Conservation (phyloP, 805 yeast genomes). For the Suhomyces sp. region DNA sequence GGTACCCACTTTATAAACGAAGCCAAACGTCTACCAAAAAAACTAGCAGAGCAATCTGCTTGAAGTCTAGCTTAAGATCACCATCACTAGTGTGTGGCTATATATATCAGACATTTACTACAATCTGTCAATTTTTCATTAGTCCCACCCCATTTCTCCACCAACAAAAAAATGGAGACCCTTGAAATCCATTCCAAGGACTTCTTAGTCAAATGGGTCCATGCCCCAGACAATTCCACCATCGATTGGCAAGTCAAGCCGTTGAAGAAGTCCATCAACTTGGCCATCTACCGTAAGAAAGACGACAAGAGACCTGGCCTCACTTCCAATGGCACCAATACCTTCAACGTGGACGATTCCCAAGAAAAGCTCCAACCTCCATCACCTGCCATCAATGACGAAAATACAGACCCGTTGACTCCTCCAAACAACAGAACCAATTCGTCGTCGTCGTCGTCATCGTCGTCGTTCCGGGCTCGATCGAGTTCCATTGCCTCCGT, state of each 20-base stretch:
- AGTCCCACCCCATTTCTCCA: too few relatives aligned
- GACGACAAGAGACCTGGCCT: conserved; percentile 15
- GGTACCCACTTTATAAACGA: too few relatives aligned
- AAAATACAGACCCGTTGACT: not conserved
- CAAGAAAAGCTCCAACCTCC: conserved; percentile 7
- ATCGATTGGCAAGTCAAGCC: conserved; percentile 85
- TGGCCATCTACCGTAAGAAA: conserved; percentile 38
- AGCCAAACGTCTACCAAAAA: too few relatives aligned
- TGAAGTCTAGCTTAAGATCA: too few relatives aligned
- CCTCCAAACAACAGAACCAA: conserved; percentile 30
- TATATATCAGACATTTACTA: too few relatives aligned
- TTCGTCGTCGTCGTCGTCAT: conserved; percentile 30
- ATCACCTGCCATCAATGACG: conserved; percentile 5
- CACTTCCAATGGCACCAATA: not conserved
- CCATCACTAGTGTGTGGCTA: too few relatives aligned
- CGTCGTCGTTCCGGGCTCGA: conserved; percentile 20
- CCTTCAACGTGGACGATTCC: conserved; percentile 1
- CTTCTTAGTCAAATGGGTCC: conserved; percentile 88
- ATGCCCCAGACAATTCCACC: conserved; percentile 62
- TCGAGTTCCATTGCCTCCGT: conserved; percentile 35
- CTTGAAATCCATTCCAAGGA: conserved; percentile 88
- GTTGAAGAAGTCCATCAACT: conserved; percentile 43
- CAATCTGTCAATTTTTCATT: too few relatives aligned
- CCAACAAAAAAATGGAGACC: too few relatives aligned
- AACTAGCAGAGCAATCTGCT: too few relatives aligned